Conservation (phyloP, 208 protist species). For the Willaertia magna region DNA sequence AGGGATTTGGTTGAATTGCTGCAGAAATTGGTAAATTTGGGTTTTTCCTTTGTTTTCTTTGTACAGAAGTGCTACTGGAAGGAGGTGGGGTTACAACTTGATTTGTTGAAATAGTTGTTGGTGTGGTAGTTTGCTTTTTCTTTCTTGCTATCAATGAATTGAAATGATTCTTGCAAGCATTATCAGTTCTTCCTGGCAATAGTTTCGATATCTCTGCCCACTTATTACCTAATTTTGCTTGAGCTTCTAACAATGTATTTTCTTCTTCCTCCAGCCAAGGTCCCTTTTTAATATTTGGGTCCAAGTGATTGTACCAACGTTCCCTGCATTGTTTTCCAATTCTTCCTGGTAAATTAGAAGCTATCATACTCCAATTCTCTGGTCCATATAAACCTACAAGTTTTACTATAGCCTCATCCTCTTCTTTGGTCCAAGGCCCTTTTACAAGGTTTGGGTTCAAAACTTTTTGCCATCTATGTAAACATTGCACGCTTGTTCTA, state of each 20-base stretch:
- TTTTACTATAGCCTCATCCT: constrained; percentile 8
- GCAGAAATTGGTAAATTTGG: not conserved
- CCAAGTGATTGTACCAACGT: constrained; percentile 18
- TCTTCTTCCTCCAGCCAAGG: constrained; percentile 37
- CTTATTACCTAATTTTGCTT: constrained; percentile 41
- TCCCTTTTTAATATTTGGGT: constrained; percentile 12
- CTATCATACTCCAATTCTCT: constrained; percentile 16
- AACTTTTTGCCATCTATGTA: constrained; percentile 20
- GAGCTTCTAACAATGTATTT: constrained; percentile 32
- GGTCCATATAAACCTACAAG: constrained; percentile 11
- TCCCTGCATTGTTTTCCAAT: constrained; percentile 22
- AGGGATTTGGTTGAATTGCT: too few relatives aligned
- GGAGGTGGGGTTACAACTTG: too few relatives aligned
- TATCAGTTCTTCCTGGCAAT: constrained; percentile 46
- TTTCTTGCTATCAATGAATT: constrained; percentile 45
- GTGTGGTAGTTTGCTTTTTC: not conserved
- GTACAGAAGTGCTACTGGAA: too few relatives aligned
- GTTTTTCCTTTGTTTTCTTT: not conserved
- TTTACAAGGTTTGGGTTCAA: constrained; percentile 10
- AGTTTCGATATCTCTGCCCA: constrained; percentile 57
- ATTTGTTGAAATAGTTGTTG: not conserved
- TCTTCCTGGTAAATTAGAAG: constrained; percentile 11
- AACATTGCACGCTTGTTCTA: constrained; percentile 9
- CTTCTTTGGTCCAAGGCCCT: constrained; percentile 13
- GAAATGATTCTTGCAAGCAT: constrained; percentile 61